These are phyloP conservation scores for Aspergillus affinis DNA, from an alignment of 495 filamentous ascomycete species.

Conservation along the genomic window DNA sequence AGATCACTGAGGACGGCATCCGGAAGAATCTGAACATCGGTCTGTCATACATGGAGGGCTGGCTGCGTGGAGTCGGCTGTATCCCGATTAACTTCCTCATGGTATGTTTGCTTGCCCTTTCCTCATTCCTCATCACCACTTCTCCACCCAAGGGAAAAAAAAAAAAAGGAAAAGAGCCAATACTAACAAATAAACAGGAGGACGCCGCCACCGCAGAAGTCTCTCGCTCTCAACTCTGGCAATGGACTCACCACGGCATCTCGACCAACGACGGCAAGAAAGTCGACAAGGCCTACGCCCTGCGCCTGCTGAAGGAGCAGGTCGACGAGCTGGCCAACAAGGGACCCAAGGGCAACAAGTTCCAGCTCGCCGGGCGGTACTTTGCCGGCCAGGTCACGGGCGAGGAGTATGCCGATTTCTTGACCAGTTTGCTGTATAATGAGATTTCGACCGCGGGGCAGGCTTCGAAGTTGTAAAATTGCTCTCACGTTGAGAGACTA, in stretches of 20 bases:
- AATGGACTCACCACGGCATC: constrained; percentile 88
- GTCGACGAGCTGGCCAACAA: constrained; percentile 70
- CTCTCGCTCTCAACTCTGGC: constrained; percentile 88
- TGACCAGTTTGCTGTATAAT: constrained; percentile 92
- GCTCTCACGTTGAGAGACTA: too few relatives aligned
- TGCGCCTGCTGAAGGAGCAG: constrained; percentile 85
- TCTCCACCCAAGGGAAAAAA: not conserved
- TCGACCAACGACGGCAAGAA: constrained; percentile 86
- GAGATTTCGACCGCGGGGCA: constrained; percentile 88
- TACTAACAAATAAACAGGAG: constrained; percentile 53
- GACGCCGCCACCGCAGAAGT: constrained; percentile 98
- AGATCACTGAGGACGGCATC: constrained; percentile 93
- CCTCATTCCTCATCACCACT: too few relatives aligned
- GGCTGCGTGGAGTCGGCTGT: constrained; percentile 91
- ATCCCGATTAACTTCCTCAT: constrained; percentile 99
- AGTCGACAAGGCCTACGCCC: constrained; percentile 86
- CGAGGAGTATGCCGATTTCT: constrained; percentile 95
- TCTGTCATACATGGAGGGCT: constrained; percentile 97
- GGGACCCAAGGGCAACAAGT: constrained; percentile 89
- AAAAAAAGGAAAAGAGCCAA: not conserved
- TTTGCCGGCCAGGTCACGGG: constrained; percentile 92
- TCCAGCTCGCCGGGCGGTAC: constrained; percentile 84
- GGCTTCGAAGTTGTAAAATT: constrained; percentile 74
- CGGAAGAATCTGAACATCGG: constrained; percentile 98
- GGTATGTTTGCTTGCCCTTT: too few relatives aligned